Conservation (phyloP, 179 eudicot species). For the Beta lomatogona region DNA sequence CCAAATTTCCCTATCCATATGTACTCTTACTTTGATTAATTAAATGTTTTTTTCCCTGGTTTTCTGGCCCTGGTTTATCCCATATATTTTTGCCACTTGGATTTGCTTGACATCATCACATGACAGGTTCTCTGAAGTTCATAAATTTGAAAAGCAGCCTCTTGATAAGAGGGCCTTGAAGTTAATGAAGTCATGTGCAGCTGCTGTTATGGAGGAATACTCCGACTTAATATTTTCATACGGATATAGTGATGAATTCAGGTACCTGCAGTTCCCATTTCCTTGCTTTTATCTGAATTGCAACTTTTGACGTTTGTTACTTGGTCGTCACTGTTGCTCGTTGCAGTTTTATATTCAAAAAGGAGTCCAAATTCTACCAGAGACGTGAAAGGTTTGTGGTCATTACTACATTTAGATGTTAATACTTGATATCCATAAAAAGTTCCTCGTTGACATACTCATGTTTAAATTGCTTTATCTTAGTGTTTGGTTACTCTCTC, state of each 20-base stretch:
- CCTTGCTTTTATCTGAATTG: slow-evolving; percentile 1
- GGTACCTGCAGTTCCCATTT: slow-evolving; percentile 39
- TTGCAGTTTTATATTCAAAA: slow-evolving; percentile 80
- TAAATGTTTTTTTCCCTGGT: not conserved
- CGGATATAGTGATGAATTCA: slow-evolving; percentile 82
- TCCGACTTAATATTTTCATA: slow-evolving; percentile 73
- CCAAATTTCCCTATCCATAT: too few species aligned
- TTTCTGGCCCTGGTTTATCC: not conserved
- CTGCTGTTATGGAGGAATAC: slow-evolving; percentile 59
- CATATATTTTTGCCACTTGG: not conserved
- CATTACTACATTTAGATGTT: not conserved
- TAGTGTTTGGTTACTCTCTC: not conserved
- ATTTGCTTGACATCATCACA: not conserved
- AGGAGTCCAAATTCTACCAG: slow-evolving; percentile 62
- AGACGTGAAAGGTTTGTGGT: slow-evolving; percentile 78
- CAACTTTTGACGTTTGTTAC: not conserved
- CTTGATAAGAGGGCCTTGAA: slow-evolving; percentile 68
- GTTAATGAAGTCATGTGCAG: slow-evolving; percentile 83
- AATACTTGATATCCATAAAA: not conserved
- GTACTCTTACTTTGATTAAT: too few species aligned
- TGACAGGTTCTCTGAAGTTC: slow-evolving; percentile 62
- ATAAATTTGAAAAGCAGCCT: slow-evolving; percentile 78
- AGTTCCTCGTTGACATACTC: not conserved
- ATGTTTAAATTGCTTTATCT: not conserved
- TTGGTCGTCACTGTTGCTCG: slow-evolving; percentile 4